Base-by-base conservation (phyloP, 108 stramenopile species). In the Bacterosira constricta region DNA sequence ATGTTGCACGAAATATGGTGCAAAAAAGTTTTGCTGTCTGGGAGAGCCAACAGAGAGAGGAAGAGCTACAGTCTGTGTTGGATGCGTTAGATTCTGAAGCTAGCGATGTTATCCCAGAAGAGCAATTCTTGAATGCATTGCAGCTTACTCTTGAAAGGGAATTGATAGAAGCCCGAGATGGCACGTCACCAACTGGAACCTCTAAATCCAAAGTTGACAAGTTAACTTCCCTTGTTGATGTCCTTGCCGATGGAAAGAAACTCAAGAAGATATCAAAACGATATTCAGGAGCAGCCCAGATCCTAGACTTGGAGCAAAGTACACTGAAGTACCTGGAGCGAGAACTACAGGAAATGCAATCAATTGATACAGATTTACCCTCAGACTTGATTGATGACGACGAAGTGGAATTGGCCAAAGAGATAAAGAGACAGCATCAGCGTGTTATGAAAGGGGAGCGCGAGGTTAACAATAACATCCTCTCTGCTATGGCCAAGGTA, bases 11-110 rank as follows among this genome's bases (percentile, higher is more conserved):
- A 31, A 74, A 71, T 35, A 78, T 94, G 54, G 88, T 94, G 0
- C 69, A 87, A 26, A 91, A 90, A 63, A 86, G 84, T 4, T 94
- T 94, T 64, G 90, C 86, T 9, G 80, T 79, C 18, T 93, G 92
- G 92, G 87, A 85, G 47, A 82, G 71, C 29, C 68, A 60, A 34
- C 77, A 88, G 53, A 46, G 81, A 31, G 85, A 90, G 46, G 45
- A 75, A 36, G 69, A 75, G 20, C 42, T 88, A 2, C 69, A 61
- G 34, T 45, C 61, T 4, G 71, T 78, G 23, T 51, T 78, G 27
- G 63, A 69, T 17, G 50, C 17, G 6, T 32, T 63, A 2, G 55
- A 79, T 59, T 54, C 41, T 27, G 62, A 81, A 13, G 75, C 58
- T 20, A 59, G 80, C 13, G 46, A 49, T 17, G 60, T 77, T 4